Base-by-base conservation (phyloP, 495 filamentous ascomycete genomes). In the Amphirosellinia nigrospora region DNA sequence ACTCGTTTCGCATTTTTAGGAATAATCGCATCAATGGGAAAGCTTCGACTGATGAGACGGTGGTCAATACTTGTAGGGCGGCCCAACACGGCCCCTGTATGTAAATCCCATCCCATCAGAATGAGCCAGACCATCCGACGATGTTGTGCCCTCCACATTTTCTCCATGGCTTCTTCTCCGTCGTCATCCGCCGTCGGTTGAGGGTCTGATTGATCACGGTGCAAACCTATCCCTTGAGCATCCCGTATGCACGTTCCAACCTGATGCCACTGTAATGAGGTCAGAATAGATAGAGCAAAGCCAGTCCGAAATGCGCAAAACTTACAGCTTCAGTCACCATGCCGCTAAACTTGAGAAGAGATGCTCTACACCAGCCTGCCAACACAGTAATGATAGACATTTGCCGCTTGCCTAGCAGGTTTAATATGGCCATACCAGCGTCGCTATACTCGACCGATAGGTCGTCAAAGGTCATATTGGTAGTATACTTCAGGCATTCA, bases 151-250 rank as follows among this genome's bases (percentile, higher is more conserved):
- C 80, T 74, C 87, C 87, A 89, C 68, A 87, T 80, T 71, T 83
- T 86, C 56, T 84, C 81, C 11, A 86, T 72, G 8, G 79, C 76
- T 2, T 79, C 79, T 62, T 84, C 83, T n/a, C 77, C 76, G n/a
- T 74, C 74, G 67, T 79, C 78, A 34, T 82, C 77, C 66, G 72
- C 62, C 19, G 63, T 72, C 50, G 81, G 77, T 61, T 80, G 77
- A 21, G 81, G 79, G 65, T 84, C 79, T 26, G 81, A 74, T 48
- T 78, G 74, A 63, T 87, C 82, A 32, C 83, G 82, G 70, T 90
- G 88, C 46, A 91, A 72, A 30, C 87, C 89, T 62, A 91, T 86
- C 70, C 89, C 88, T 74, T 89, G 88, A 9, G 85, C 89, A 76
- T 91, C 89, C 48, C 87, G 78, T 60, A 90, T 90, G 11, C 82